Conservation (phyloP, 164 flowering plant genomes). For the Buxus sempervirens region DNA sequence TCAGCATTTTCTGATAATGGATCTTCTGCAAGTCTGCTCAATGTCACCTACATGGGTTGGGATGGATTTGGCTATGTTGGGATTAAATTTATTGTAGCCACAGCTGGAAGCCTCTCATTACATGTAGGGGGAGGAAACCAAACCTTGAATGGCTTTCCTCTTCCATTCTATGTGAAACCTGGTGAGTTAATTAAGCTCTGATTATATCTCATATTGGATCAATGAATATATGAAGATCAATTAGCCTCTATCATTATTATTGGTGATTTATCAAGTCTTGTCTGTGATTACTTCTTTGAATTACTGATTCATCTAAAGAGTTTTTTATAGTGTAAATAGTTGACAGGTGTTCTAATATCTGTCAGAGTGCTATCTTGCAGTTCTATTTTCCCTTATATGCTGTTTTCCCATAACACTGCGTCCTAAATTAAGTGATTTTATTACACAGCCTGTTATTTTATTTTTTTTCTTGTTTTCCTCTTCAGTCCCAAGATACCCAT, state of each 20-base stretch:
- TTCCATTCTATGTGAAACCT: conserved; percentile 74
- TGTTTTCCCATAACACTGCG: neutral
- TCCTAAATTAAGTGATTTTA: neutral
- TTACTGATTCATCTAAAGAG: too few species aligned
- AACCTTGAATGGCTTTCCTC: conserved; percentile 63
- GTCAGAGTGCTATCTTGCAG: neutral
- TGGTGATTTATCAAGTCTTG: neutral
- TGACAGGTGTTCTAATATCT: neutral
- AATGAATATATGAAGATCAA: neutral
- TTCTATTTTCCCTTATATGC: neutral
- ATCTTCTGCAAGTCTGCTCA: conserved; percentile 37
- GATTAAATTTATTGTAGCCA: conserved; percentile 45
- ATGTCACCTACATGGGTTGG: conserved; percentile 53
- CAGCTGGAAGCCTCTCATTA: conserved; percentile 56
- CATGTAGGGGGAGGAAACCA: conserved; percentile 48
- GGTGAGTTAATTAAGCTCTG: conserved; percentile 37
- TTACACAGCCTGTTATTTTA: neutral
- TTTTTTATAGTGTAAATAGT: too few species aligned
- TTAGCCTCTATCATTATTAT: neutral
- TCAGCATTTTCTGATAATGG: conserved; percentile 47
- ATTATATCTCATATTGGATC: neutral
- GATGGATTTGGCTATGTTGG: conserved; percentile 50
- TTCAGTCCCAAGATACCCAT: too few species aligned
- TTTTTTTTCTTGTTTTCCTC: neutral
- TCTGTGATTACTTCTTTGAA: neutral